Evolutionary conservation across 768 basidiomycete genomes (phyloP).

Genomic region (Boletales sp.): DNA sequence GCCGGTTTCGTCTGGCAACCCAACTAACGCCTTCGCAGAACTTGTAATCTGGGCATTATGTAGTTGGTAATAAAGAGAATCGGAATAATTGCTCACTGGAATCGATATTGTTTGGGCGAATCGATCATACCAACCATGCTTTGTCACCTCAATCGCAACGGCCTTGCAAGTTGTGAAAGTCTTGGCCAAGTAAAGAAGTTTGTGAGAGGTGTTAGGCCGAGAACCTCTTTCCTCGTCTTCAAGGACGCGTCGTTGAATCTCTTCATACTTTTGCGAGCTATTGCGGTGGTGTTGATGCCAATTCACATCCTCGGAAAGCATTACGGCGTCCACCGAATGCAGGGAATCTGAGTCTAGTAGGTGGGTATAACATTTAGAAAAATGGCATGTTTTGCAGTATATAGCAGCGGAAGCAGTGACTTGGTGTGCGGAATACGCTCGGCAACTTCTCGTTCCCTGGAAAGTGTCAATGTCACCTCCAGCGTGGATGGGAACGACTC

Average conservation of each 20-base stretch:
- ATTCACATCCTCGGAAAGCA: conserved; percentile 16
- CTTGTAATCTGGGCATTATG: conserved; percentile 15
- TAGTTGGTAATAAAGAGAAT: not conserved
- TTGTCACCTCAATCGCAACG: conserved; percentile 35
- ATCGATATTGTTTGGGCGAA: conserved; percentile 16
- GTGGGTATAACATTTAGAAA: conserved; percentile 35
- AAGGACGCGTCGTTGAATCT: conserved; percentile 9
- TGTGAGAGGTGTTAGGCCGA: conserved; percentile 28
- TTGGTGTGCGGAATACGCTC: conserved; percentile 15
- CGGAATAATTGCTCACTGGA: conserved; percentile 19
- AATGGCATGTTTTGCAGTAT: conserved; percentile 37
- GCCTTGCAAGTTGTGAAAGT: conserved; percentile 49
- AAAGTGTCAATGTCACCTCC: not conserved
- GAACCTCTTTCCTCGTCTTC: conserved; percentile 37
- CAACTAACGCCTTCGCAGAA: conserved; percentile 10
- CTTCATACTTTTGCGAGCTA: conserved; percentile 14
- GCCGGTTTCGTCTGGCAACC: conserved; percentile 8
- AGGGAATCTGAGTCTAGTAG: conserved; percentile 30
- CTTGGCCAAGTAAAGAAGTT: conserved; percentile 46
- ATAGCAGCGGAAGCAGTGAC: conserved; percentile 21
- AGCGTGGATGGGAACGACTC: not conserved
- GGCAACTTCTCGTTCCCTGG: conserved; percentile 20
- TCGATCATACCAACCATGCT: conserved; percentile 63
- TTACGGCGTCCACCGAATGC: conserved; percentile 37
- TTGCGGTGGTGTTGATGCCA: conserved; percentile 37